These are phyloP conservation scores for Hygrocybe coccinea DNA, from an alignment of 768 basidiomycete genomes.

Conservation along the genomic window DNA sequence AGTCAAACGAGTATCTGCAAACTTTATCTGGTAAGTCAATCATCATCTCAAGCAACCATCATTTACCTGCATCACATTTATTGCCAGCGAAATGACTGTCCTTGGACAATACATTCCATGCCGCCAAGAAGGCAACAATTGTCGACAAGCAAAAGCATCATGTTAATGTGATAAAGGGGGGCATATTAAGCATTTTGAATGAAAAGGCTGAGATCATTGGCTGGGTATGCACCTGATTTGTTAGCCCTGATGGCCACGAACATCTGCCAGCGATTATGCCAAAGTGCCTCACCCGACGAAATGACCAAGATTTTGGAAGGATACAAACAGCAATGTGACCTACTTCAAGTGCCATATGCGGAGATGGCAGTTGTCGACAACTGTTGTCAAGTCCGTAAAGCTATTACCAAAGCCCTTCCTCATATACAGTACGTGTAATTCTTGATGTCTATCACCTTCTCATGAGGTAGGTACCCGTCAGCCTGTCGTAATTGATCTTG, in stretches of 20 bases:
- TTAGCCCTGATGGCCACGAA: not conserved
- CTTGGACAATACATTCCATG: constrained; percentile 13
- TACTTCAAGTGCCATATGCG: constrained; percentile 2
- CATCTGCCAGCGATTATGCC: constrained; percentile 4
- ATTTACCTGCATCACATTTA: too few species aligned
- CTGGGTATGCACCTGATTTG: not conserved
- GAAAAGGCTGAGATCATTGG: not conserved
- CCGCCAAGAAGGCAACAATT: constrained; percentile 11
- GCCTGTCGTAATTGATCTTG: too few species aligned
- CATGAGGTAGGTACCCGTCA: constrained; percentile 2
- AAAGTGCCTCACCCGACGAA: constrained; percentile 8
- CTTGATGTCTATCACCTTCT: constrained; percentile 11
- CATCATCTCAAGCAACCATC: too few species aligned
- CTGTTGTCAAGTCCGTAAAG: constrained; percentile 9
- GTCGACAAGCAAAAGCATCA: constrained; percentile 5
- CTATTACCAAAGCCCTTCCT: constrained; percentile 1
- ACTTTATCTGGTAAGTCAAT: constrained; percentile 18
- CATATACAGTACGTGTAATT: not conserved
- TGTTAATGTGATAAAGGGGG: constrained; percentile 8
- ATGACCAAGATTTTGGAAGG: constrained; percentile 5
- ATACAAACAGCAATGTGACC: not conserved
- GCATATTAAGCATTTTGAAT: not conserved
- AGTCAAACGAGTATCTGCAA: constrained; percentile 15
- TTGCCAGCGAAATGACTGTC: constrained; percentile 5
- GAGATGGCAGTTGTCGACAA: constrained; percentile 10